Conservation (phyloP, 768 basidiomycete genomes). For the Panus rudis region DNA sequence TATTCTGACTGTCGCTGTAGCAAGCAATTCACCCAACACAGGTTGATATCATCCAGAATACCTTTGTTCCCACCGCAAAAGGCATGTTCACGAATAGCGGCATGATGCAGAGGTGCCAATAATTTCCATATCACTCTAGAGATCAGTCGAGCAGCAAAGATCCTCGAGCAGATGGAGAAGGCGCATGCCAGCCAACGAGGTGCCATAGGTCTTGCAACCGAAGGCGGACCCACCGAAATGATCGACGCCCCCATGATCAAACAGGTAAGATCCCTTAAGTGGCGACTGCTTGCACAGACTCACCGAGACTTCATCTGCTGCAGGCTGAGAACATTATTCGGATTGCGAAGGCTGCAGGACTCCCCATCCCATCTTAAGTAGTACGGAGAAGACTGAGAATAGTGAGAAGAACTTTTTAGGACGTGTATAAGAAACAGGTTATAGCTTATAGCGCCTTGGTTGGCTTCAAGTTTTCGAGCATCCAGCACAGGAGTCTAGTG, state of each 20-base stretch:
- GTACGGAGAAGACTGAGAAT: too few species aligned
- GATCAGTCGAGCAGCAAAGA: constrained; percentile 67
- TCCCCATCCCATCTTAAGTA: constrained; percentile 52
- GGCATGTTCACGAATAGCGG: constrained; percentile 34
- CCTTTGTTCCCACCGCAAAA: constrained; percentile 67
- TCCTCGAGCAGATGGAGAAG: constrained; percentile 57
- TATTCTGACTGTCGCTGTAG: constrained; percentile 32
- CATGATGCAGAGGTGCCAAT: background rate
- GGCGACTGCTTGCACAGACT: background rate
- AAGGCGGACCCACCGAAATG: constrained; percentile 62
- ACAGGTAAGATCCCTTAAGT: constrained; percentile 41
- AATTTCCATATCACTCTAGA: constrained; percentile 34
- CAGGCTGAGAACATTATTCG: constrained; percentile 47
- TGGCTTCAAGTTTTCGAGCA: too few species aligned
- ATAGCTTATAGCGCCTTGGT: too few species aligned
- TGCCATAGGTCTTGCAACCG: constrained; percentile 65
- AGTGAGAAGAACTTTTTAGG: too few species aligned
- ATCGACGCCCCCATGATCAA: constrained; percentile 90
- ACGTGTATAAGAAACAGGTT: too few species aligned
- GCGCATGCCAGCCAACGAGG: constrained; percentile 48
- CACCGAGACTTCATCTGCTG: background rate
- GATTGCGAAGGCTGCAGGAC: constrained; percentile 46
- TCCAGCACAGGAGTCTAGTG: too few species aligned
- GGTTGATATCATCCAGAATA: constrained; percentile 66
- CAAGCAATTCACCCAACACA: constrained; percentile 95